Base-by-base conservation (phyloP, 2,329 filamentous ascomycete species). In the Colletotrichum kahawae region DNA sequence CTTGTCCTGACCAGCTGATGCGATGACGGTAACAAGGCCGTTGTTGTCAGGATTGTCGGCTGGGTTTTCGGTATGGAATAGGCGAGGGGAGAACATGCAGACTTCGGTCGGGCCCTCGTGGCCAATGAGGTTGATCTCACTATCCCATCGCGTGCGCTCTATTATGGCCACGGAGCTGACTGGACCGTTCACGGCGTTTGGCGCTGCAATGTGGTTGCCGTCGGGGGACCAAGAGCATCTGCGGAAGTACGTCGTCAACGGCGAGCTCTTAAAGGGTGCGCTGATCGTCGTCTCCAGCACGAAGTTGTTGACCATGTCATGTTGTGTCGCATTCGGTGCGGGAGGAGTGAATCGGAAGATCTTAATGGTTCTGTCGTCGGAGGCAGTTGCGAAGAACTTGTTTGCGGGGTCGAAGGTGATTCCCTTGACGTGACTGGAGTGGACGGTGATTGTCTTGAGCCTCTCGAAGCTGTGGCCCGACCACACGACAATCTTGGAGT, bases 401-500 rank as follows among this genome's bases (percentile, higher is more conserved):
- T 98, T 98, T 56, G 97, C 97, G 1, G 97, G 97, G 82, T 99
- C 97, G 82, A 99, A 99, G 0, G 96, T 98, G 80, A 99, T 97
- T 77, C 97, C 97, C 84, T 99, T 99, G 86, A 99, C 97, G 83
- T 98, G 97, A 83, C 95, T 98, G 83, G 98, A 95, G 84, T 99
- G 97, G 74, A 96, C 93, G 3, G 95, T 93, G 7, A 99, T 87
- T 4, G 95, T 96, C 89, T 98, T 98, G 78, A 99, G 90, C 86
- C 98, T 98, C 86, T 99, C 97, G 79, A 99, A 99, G 0, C 96
- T 98, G 84, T 97, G 94, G 1, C 97, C 97, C 2, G 96, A 98
- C 97, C 97, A 99, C 27, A 99, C 94, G 12, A 99, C 97, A 16
- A 99, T 94, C 85, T 99, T 99, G 57, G 97, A 98, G 85, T 99